Percentiles rank a stretch among this genome's conserved stretches.
phyloP scores from a whole-genome alignment of 108 stramenopile species.

The Skeletonema menzelii region DNA sequence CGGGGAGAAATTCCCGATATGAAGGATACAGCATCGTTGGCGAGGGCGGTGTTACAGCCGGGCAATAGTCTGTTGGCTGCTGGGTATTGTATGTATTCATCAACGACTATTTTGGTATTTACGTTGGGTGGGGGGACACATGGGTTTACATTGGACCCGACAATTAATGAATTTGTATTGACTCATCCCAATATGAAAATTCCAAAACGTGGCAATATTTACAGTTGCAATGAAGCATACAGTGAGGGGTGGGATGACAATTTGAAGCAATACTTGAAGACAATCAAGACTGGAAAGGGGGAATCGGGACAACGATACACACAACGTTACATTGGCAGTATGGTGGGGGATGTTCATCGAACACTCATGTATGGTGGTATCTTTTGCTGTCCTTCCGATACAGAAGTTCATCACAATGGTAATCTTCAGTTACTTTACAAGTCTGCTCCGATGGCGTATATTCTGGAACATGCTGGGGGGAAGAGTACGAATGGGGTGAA shows the following conservation, averaged over 20 bases:
- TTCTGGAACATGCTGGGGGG: slow-evolving; percentile 94
- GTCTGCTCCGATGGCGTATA: slow-evolving; percentile 93
- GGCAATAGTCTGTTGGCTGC: slow-evolving; percentile 92
- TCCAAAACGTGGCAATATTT: slow-evolving; percentile 83
- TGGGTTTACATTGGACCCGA: slow-evolving; percentile 96
- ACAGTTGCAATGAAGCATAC: slow-evolving; percentile 97
- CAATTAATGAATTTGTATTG: slow-evolving; percentile 94
- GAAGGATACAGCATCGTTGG: slow-evolving; percentile 40
- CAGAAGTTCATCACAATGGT: slow-evolving; percentile 71
- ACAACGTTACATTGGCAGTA: slow-evolving; percentile 96
- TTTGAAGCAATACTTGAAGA: slow-evolving; percentile 77
- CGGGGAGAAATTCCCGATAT: slow-evolving; percentile 29
- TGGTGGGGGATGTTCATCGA: slow-evolving; percentile 99
- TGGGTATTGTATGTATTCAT: slow-evolving; percentile 97
- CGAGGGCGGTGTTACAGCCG: slow-evolving; percentile 79
- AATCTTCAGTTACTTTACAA: slow-evolving; percentile 90
- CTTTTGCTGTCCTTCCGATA: slow-evolving; percentile 93
- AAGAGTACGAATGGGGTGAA: slow-evolving; percentile 59
- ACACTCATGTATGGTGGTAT: slow-evolving; percentile 98
- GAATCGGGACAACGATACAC: slow-evolving; percentile 68
- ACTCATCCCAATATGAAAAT: slow-evolving; percentile 85
- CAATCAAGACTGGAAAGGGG: slow-evolving; percentile 69
- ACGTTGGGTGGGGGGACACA: slow-evolving; percentile 86
- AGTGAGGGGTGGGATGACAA: slow-evolving; percentile 78
- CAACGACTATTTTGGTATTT: slow-evolving; percentile 93